Percentiles rank a stretch among this genome's conserved stretches.
Conservation (phyloP, 176 grass and related monocot species). For the Raddia guianensis region DNA sequence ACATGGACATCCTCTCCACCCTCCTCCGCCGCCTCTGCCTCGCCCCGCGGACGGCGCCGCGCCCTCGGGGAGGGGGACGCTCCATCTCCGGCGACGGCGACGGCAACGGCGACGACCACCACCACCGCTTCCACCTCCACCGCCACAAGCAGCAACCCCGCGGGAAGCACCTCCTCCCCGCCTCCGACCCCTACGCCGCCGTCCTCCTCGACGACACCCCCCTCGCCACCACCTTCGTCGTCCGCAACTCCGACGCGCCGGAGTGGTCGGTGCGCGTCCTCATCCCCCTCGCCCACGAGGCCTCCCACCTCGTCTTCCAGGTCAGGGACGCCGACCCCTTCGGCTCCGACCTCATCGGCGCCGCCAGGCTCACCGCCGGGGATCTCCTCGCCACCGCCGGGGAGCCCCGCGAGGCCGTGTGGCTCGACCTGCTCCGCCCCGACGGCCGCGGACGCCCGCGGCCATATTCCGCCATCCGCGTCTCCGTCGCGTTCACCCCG, state of each 20-base stretch:
- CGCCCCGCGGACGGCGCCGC: background rate
- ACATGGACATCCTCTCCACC: slow-evolving; percentile 74
- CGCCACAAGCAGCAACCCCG: slow-evolving; percentile 25
- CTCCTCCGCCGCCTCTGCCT: slow-evolving; percentile 59
- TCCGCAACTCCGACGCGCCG: slow-evolving; percentile 62
- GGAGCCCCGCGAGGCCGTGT: background rate
- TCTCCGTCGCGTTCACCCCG: slow-evolving; percentile 48
- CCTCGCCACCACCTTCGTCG: slow-evolving; percentile 71
- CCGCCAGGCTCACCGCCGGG: slow-evolving; percentile 38
- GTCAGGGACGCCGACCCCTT: slow-evolving; percentile 75
- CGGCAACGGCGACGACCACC: background rate
- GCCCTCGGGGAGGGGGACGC: background rate
- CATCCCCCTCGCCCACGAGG: slow-evolving; percentile 64
- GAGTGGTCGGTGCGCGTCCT: slow-evolving; percentile 45
- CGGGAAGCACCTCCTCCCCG: slow-evolving; percentile 17
- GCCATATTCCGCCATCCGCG: slow-evolving; percentile 32
- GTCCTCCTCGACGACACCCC: slow-evolving; percentile 43
- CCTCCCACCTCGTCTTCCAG: slow-evolving; percentile 43
- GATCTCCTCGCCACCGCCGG: background rate
- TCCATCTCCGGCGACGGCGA: background rate
- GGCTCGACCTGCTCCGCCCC: slow-evolving; percentile 32
- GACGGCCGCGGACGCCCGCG: slow-evolving; percentile 43
- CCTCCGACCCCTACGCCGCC: slow-evolving; percentile 65
- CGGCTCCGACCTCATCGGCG: slow-evolving; percentile 77
- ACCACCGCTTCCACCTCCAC: background rate